Evolutionary conservation across 2,329 filamentous ascomycete species (phyloP).

Genomic region (Colletotrichum tanaceti): DNA sequence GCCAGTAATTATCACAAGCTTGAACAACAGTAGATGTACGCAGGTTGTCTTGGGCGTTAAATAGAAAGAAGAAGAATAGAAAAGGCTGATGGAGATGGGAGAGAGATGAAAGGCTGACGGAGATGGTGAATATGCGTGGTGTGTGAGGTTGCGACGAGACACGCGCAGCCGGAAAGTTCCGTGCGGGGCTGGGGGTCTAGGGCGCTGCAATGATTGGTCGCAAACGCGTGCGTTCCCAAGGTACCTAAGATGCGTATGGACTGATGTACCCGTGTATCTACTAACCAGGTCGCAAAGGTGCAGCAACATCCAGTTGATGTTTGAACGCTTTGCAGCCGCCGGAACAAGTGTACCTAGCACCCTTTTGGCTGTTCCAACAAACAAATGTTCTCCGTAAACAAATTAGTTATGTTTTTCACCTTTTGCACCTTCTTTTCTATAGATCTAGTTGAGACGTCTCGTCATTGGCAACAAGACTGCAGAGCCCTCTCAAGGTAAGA

Average conservation of each 20-base stretch:
- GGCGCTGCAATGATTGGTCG: conserved; percentile 26
- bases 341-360: not conserved
- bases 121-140: too few relatives aligned
- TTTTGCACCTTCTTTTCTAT: too few relatives aligned
- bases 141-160: conserved; percentile 27
- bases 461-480: too few relatives aligned
- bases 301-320: not conserved
- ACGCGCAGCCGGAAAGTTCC: conserved; percentile 39
- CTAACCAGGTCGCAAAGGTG: not conserved
- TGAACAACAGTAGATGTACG: too few relatives aligned
- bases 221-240: not conserved
- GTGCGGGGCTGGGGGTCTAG: conserved; percentile 7
- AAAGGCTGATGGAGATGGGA: not conserved
- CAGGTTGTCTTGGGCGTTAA: not conserved
- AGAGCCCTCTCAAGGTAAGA: too few relatives aligned
- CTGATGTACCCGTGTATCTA: not conserved
- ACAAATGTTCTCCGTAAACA: too few relatives aligned
- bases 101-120: not conserved
- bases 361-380: not conserved
- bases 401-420: too few relatives aligned
- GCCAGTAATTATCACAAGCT: not conserved
- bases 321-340: not conserved
- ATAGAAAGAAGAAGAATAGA: not conserved
- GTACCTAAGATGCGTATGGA: not conserved
- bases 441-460: too few relatives aligned